Percentiles rank a stretch among this genome's conserved stretches.
Evolutionary conservation across 164 flowering plant genomes (phyloP).

Genomic region (Kalanchoe fedtschenkoi): DNA sequence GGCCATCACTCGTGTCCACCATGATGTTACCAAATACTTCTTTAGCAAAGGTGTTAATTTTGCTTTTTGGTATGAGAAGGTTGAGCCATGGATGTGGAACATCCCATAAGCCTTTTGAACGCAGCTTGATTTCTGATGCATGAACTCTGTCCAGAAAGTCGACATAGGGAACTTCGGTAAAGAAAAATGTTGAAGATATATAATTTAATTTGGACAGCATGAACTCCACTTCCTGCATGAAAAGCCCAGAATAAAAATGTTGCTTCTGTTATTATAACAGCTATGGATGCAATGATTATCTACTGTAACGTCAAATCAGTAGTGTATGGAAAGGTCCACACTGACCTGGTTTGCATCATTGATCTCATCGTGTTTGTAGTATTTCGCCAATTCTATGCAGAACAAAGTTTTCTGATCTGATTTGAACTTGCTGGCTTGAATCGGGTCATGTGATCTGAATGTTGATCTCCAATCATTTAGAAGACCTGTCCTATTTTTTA

Average conservation of each 20-base stretch:
- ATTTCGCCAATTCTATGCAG: conserved; percentile 48
- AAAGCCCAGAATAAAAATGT: neutral
- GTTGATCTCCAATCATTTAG: conserved; percentile 47
- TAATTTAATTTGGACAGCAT: conserved; percentile 38
- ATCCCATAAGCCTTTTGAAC: conserved; percentile 21
- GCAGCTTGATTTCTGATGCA: conserved; percentile 38
- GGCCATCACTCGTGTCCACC: conserved; percentile 42
- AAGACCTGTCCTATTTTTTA: conserved; percentile 39
- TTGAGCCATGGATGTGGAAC: conserved; percentile 27
- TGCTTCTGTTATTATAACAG: neutral
- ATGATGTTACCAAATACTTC: conserved; percentile 55
- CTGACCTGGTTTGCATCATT: conserved; percentile 26
- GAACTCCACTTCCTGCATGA: conserved; percentile 32
- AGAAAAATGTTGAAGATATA: conserved; percentile 37
- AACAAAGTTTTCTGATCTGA: conserved; percentile 42
- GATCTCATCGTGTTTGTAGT: conserved; percentile 22
- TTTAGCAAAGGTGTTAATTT: conserved; percentile 31
- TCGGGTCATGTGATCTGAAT: conserved; percentile 41
- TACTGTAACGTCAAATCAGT: neutral
- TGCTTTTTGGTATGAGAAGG: conserved; percentile 47
- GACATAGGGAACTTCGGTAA: conserved; percentile 35
- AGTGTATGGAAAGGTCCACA: neutral
- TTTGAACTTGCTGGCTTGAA: conserved; percentile 37
- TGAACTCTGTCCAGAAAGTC: conserved; percentile 36
- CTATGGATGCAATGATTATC: neutral